Evolutionary conservation across 306 rosid genomes (phyloP).

Genomic region (Pueraria montana): DNA sequence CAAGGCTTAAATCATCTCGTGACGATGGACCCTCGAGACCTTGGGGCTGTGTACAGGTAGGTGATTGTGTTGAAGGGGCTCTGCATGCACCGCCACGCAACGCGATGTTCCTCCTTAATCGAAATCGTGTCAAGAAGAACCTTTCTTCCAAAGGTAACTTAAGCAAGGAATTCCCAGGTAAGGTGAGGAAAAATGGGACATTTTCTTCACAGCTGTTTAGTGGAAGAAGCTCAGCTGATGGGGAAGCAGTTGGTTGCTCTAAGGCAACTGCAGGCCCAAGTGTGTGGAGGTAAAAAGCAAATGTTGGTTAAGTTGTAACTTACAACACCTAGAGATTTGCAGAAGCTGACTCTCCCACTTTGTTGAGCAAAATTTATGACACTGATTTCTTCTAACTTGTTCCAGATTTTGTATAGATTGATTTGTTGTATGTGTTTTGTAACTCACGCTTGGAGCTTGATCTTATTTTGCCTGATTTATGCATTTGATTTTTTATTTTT

Average conservation of each 20-base stretch:
- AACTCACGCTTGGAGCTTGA: slow-evolving; percentile 27
- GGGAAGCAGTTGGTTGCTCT: slow-evolving; percentile 67
- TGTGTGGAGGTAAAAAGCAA: slow-evolving; percentile 57
- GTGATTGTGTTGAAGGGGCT: slow-evolving; percentile 84
- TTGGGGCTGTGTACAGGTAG: slow-evolving; percentile 78
- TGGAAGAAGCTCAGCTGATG: slow-evolving; percentile 66
- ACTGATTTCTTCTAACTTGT: slow-evolving; percentile 46
- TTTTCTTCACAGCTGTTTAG: slow-evolving; percentile 60
- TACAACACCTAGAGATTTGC: slow-evolving; percentile 21
- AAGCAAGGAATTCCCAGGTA: slow-evolving; percentile 75
- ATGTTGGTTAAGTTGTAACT: slow-evolving; percentile 2
- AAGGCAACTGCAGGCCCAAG: slow-evolving; percentile 60
- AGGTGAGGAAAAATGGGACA: slow-evolving; percentile 62
- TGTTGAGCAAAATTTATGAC: slow-evolving; percentile 35
- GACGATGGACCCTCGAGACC: slow-evolving; percentile 76
- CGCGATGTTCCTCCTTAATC: slow-evolving; percentile 67
- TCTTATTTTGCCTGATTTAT: slow-evolving; percentile 3
- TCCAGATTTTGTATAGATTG: slow-evolving; percentile 49
- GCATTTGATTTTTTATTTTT: background rate
- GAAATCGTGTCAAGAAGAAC: slow-evolving; percentile 72
- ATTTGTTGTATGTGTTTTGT: slow-evolving; percentile 43
- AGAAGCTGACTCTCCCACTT: slow-evolving; percentile 46
- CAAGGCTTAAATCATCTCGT: slow-evolving; percentile 59
- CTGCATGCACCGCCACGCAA: slow-evolving; percentile 72
- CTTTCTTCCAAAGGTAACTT: slow-evolving; percentile 67